A percentile compares a stretch with the other conserved stretches of the same genome.
phyloP scores from a whole-genome alignment of 257 asterid genomes.

The Osmanthus fragrans region DNA sequence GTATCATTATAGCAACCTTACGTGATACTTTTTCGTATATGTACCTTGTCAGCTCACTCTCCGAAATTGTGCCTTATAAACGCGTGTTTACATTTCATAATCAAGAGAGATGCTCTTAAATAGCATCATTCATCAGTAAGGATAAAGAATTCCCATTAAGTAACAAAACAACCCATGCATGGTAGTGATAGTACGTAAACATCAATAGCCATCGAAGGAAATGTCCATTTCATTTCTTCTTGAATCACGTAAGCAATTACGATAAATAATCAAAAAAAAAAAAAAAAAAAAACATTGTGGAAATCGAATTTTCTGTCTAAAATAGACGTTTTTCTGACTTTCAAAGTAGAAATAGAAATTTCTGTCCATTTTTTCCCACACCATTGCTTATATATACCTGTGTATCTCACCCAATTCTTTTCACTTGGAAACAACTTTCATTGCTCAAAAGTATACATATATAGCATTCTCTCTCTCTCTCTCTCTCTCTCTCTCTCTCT shows the following conservation, averaged over 20 bases:
- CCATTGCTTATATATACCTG: conserved; percentile 36
- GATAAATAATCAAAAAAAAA: conserved; percentile 16
- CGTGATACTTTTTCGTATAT: no score
- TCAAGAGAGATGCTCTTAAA: not conserved
- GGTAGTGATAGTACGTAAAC: not conserved
- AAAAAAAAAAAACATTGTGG: not conserved
- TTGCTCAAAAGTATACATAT: not conserved
- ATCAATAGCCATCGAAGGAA: not conserved
- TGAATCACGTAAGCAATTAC: conserved; percentile 37
- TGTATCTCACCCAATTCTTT: not conserved
- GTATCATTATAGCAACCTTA: no score
- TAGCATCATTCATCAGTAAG: no score
- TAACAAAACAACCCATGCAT: not conserved
- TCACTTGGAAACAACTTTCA: not conserved
- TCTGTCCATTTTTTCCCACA: conserved; percentile 1
- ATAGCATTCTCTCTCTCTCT: no score
- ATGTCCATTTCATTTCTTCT: not conserved
- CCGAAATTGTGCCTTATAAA: no score
- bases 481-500: no score
- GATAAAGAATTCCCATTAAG: no score
- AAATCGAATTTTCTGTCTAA: not conserved
- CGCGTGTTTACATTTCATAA: no score
- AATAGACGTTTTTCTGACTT: conserved; percentile 25
- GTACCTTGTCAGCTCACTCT: no score
- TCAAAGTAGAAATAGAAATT: conserved; percentile 55